A percentile compares a stretch with the other conserved stretches of the same genome.
Conservation (phyloP, 306 rosid genomes). For the Glycyrrhiza uralensis region DNA sequence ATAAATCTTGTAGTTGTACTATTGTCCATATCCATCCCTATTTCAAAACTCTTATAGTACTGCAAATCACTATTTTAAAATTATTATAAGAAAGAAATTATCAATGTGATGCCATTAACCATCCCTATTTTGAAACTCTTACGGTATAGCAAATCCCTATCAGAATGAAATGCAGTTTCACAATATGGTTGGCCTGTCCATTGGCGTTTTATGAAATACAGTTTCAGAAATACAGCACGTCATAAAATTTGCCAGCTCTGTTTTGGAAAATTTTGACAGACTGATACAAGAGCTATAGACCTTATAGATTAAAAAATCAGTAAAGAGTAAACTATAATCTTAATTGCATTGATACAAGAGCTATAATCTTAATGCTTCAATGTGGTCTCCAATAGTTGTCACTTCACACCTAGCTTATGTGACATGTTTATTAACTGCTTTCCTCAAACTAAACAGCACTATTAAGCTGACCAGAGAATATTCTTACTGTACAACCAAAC, state of each 20-base stretch:
- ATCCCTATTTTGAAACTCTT: not conserved
- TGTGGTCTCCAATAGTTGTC: not conserved
- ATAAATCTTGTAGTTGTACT: not conserved
- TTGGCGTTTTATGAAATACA: not conserved
- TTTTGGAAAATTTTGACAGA: not conserved
- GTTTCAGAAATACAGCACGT: not conserved
- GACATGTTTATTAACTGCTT: slow-evolving; percentile 12
- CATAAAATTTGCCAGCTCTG: not conserved
- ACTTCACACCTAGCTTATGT: not conserved
- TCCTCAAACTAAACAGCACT: not conserved
- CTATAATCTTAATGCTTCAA: slow-evolving; percentile 2
- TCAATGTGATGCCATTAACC: not conserved
- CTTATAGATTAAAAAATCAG: not conserved
- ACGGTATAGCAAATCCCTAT: not conserved
- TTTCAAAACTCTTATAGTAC: not conserved
- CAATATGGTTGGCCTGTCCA: not conserved
- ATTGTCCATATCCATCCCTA: not conserved
- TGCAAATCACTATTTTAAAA: not conserved
- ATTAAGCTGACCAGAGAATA: slow-evolving; percentile 9
- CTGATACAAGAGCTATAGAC: not conserved
- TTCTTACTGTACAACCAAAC: slow-evolving; percentile 11
- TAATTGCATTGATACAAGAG: not conserved
- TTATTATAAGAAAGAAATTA: not conserved
- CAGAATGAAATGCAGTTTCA: not conserved
- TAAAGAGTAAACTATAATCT: not conserved